A percentile compares a stretch with the other conserved stretches of the same genome.
Evolutionary conservation across 768 basidiomycete species (phyloP).

Genomic region (Phaeolepiota aurea): DNA sequence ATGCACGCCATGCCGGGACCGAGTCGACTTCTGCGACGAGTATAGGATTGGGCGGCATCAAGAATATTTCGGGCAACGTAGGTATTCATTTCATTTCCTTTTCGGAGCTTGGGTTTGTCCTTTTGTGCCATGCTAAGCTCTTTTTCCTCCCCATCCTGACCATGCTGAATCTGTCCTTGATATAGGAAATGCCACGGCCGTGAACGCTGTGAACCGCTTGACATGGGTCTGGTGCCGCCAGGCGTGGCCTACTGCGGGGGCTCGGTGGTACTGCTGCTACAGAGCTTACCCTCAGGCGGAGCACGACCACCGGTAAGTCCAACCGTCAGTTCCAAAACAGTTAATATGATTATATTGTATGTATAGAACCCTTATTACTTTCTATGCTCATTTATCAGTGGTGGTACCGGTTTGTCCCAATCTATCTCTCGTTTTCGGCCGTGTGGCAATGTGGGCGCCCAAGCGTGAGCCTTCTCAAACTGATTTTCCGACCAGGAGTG

Average conservation of each 20-base stretch:
- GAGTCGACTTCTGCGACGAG: slow-evolving; percentile 50
- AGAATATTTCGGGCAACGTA: slow-evolving; percentile 74
- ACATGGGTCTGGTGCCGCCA: slow-evolving; percentile 80
- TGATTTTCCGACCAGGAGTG: no score
- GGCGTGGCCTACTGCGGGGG: slow-evolving; percentile 33
- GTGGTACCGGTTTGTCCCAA: no score
- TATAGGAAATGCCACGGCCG: slow-evolving; percentile 23
- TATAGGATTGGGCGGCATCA: slow-evolving; percentile 67
- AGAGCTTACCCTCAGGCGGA: not conserved
- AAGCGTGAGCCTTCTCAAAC: no score
- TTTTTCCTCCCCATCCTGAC: not conserved
- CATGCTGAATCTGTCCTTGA: not conserved
- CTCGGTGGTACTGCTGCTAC: not conserved
- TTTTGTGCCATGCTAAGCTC: not conserved
- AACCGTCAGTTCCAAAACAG: not conserved
- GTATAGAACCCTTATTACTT: not conserved
- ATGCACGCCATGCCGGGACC: slow-evolving; percentile 47
- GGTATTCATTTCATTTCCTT: slow-evolving; percentile 9
- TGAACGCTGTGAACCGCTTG: slow-evolving; percentile 28
- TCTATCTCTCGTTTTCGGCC: no score
- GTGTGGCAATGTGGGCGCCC: no score
- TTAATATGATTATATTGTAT: not conserved
- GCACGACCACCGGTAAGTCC: not conserved
- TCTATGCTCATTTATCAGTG: no score
- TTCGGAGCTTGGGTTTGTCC: not conserved